Base-by-base conservation (phyloP, 192 early-diverging fungal species). In the Tieghemiomyces parasiticus region DNA sequence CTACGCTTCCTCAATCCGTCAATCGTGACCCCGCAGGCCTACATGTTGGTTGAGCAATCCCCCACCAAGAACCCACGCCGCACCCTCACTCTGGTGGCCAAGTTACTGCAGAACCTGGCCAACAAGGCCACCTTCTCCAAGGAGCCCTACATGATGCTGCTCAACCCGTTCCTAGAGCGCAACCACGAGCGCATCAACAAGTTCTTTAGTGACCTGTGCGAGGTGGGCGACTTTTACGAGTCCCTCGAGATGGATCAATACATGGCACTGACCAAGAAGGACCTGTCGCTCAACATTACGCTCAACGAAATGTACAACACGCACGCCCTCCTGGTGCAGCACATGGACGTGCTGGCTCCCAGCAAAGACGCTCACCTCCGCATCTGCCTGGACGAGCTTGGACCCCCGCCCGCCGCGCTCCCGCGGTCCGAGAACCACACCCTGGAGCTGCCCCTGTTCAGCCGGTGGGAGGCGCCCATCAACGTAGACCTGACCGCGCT, bases 181-280 rank as follows among this genome's bases (percentile, higher is more conserved):
- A 90, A 97, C 74, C 87, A 90, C 45, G 74, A 68, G 28, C 78
- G 90, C 33, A 87, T 95, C 68, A 87, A 90, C 65, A 72, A 71
- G 69, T 97, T 97, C 68, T 72, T 97, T 58, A 85, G 85, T 60
- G 88, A 93, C 35, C 74, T 97, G 53, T 94, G 92, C 66, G 92
- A 95, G 75, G 88, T 91, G 6, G 81, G 88, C 47, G 93, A 96
- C 63, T 94, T 96, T 76, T 93, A 91, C 67, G 93, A 96, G 63
- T 82, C 87, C 31, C 68, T 96, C 70, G 91, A 96, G 78, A 96
- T 96, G 93, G 93, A 96, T 71, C 93, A 96, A 73, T 94, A 96
- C 63, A 88, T 94, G 68, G 92, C 91, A 0, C 63, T 96, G 53
- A 94, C 91, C 3, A 94, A 93, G 65, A 92, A 90, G 66, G 86